Conservation (phyloP, 805 yeast genomes). For the Metschnikowia lunata region DNA sequence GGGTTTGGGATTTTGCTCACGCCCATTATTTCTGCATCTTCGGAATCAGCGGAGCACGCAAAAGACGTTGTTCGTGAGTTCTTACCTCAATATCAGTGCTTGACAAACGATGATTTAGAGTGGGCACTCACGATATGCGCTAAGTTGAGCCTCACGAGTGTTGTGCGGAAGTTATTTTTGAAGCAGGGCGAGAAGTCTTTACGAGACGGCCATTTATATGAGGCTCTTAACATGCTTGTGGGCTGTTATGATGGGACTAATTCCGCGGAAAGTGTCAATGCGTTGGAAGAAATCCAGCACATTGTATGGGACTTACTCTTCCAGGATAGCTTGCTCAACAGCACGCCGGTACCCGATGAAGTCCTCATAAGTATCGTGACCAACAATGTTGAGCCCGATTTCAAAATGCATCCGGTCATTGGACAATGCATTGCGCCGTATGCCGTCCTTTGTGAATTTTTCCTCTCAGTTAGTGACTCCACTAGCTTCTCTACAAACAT, state of each 20-base stretch:
- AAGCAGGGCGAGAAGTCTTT: slow-evolving; percentile 45
- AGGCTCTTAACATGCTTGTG: slow-evolving; percentile 60
- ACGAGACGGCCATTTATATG: slow-evolving; percentile 53
- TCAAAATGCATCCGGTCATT: slow-evolving; percentile 49
- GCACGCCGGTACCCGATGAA: slow-evolving; percentile 52
- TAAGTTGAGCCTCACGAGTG: slow-evolving; percentile 53
- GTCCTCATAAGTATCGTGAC: slow-evolving; percentile 47
- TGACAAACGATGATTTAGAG: slow-evolving; percentile 71
- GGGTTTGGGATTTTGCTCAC: slow-evolving; percentile 59
- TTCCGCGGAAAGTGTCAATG: slow-evolving; percentile 19
- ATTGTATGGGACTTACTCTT: slow-evolving; percentile 58
- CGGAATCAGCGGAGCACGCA: slow-evolving; percentile 31
- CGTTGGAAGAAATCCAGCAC: slow-evolving; percentile 44
- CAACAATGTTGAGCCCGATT: slow-evolving; percentile 28
- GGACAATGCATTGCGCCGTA: slow-evolving; percentile 70
- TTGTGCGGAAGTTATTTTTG: slow-evolving; percentile 53
- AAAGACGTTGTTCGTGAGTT: slow-evolving; percentile 47
- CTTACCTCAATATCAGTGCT: slow-evolving; percentile 56
- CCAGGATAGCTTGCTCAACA: slow-evolving; percentile 52
- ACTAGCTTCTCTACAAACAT: slow-evolving; percentile 22
- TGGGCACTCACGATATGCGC: slow-evolving; percentile 76
- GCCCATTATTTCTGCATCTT: slow-evolving; percentile 40
- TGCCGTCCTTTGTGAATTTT: slow-evolving; percentile 54
- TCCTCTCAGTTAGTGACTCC: slow-evolving; percentile 23
- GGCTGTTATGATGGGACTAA: slow-evolving; percentile 50